phyloP scores from a whole-genome alignment of 768 basidiomycete species.

The Auricularia heimuer region DNA sequence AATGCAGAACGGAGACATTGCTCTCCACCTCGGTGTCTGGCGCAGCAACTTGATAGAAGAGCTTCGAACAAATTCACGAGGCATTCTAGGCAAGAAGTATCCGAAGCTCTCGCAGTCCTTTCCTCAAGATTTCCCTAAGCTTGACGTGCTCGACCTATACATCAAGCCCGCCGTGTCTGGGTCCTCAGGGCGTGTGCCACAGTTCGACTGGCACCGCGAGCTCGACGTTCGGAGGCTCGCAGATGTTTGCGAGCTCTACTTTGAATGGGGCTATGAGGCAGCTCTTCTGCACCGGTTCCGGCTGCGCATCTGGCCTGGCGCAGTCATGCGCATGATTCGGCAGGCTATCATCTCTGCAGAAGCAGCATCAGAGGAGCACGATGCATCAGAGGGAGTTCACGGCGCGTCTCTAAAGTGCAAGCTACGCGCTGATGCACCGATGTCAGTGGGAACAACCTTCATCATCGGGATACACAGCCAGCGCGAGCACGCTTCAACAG shows the following conservation, averaged over 20 bases:
- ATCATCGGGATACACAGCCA: constrained; percentile 57
- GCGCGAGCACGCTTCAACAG: constrained; percentile 62
- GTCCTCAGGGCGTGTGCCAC: constrained; percentile 34
- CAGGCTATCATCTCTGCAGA: constrained; percentile 47
- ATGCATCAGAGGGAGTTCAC: neutral
- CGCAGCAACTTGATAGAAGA: constrained; percentile 51
- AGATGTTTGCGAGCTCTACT: constrained; percentile 71
- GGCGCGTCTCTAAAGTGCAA: constrained; percentile 17
- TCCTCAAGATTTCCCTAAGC: constrained; percentile 56
- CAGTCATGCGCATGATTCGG: constrained; percentile 59
- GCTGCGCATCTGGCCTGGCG: constrained; percentile 73
- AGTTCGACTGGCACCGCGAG: constrained; percentile 43
- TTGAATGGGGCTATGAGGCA: constrained; percentile 81
- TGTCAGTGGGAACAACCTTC: constrained; percentile 30
- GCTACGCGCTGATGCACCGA: constrained; percentile 30
- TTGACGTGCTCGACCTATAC: constrained; percentile 70
- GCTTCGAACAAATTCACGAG: constrained; percentile 65
- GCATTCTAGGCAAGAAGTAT: constrained; percentile 86
- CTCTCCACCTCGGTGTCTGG: constrained; percentile 53
- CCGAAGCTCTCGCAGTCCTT: constrained; percentile 59
- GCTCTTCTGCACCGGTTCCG: constrained; percentile 67
- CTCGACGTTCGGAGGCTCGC: constrained; percentile 67
- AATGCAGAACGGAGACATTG: constrained; percentile 34
- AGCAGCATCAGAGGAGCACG: constrained; percentile 4
- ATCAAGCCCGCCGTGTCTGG: constrained; percentile 68